These are phyloP conservation scores for Gaillardinia entomophila DNA, from an alignment of 805 yeast genomes.

Conservation along the genomic window DNA sequence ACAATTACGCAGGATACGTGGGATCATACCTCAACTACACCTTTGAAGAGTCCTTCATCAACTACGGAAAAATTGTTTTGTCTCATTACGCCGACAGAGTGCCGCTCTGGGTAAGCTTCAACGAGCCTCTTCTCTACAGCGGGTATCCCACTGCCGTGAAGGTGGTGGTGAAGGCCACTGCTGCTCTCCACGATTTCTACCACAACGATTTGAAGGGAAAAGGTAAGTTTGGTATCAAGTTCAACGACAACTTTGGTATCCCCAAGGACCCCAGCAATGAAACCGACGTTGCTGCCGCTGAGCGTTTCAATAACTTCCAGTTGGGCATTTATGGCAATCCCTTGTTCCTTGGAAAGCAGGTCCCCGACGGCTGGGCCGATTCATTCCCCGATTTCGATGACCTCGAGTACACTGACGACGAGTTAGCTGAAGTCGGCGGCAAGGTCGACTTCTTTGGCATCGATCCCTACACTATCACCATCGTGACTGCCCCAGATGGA, in stretches of 20 bases:
- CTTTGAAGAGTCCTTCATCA: slow-evolving; percentile 24
- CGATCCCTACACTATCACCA: slow-evolving; percentile 21
- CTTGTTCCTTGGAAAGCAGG: slow-evolving; percentile 22
- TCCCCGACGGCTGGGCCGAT: slow-evolving; percentile 16
- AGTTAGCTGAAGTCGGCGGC: slow-evolving; percentile 14
- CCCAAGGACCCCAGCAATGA: slow-evolving; percentile 17
- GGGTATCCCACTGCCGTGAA: slow-evolving; percentile 15
- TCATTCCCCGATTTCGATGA: slow-evolving; percentile 10
- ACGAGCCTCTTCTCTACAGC: slow-evolving; percentile 21
- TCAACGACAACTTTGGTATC: slow-evolving; percentile 19
- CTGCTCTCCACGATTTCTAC: slow-evolving; percentile 14
- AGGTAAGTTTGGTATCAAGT: slow-evolving; percentile 19
- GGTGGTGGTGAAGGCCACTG: slow-evolving; percentile 18
- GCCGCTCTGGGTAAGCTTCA: slow-evolving; percentile 22
- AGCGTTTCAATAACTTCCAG: slow-evolving; percentile 15
- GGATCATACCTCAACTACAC: slow-evolving; percentile 19
- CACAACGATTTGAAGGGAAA: slow-evolving; percentile 17
- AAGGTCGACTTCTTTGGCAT: slow-evolving; percentile 26
- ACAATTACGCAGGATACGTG: slow-evolving; percentile 16
- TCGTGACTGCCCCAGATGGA: slow-evolving; percentile 13
- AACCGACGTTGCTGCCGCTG: slow-evolving; percentile 19
- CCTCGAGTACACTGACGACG: slow-evolving; percentile 16
- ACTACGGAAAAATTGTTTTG: slow-evolving; percentile 25
- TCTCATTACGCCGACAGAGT: slow-evolving; percentile 24
- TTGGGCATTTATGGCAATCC: slow-evolving; percentile 24